Percentiles rank a stretch among this genome's conserved stretches.
Conservation (phyloP, 805 yeast species). For the Saccharomycopsis fodiens region DNA sequence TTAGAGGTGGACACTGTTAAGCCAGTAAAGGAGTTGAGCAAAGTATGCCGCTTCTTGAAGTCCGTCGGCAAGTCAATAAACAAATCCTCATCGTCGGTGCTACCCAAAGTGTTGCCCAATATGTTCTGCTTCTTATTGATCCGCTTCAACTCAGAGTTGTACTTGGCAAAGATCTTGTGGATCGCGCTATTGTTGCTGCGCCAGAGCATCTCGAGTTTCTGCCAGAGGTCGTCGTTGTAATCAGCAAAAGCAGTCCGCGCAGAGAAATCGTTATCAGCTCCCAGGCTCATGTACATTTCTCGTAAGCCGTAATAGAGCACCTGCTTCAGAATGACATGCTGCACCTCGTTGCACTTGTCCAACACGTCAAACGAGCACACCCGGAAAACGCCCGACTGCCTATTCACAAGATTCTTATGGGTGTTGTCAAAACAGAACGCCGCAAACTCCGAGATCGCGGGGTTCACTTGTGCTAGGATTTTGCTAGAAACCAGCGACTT, state of each 20-base stretch:
- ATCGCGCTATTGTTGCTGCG: slow-evolving; percentile 8
- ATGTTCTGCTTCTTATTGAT: slow-evolving; percentile 16
- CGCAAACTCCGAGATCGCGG: slow-evolving; percentile 71
- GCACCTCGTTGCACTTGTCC: slow-evolving; percentile 76
- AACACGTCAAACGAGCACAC: slow-evolving; percentile 86
- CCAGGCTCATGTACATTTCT: slow-evolving; percentile 23
- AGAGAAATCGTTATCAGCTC: not conserved
- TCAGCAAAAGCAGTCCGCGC: slow-evolving; percentile 9
- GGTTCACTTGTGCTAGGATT: slow-evolving; percentile 51
- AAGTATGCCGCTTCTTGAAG: slow-evolving; percentile 6
- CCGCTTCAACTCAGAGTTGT: slow-evolving; percentile 15
- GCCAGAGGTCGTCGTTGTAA: slow-evolving; percentile 19
- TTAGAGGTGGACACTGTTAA: slow-evolving; percentile 19
- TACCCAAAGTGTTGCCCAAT: slow-evolving; percentile 8
- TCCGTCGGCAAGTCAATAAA: not conserved
- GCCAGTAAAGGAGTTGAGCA: slow-evolving; percentile 17
- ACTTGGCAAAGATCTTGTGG: slow-evolving; percentile 16
- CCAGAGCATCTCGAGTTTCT: slow-evolving; percentile 14
- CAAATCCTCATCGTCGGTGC: not conserved
- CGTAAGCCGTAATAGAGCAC: slow-evolving; percentile 40
- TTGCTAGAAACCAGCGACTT: slow-evolving; percentile 36
- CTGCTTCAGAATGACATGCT: slow-evolving; percentile 60
- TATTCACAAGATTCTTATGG: slow-evolving; percentile 52
- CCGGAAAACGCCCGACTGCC: slow-evolving; percentile 87
- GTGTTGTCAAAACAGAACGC: slow-evolving; percentile 68